Evolutionary conservation across 768 basidiomycete species (phyloP).

Genomic region (Termitomyces sp.): DNA sequence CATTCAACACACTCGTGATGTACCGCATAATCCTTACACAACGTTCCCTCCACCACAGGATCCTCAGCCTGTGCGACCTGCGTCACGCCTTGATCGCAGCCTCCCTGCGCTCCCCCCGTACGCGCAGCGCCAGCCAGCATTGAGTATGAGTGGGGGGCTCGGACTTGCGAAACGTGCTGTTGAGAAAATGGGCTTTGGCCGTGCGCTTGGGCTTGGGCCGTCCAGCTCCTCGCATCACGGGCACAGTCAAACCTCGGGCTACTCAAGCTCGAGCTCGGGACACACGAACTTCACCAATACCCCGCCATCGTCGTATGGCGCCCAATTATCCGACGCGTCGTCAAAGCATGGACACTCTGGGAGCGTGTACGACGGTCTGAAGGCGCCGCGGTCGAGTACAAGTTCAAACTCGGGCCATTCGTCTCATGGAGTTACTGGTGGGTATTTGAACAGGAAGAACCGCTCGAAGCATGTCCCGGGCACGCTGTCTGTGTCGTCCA

Average conservation of each 20-base stretch:
- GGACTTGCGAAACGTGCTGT: constrained; percentile 74
- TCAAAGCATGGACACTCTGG: constrained; percentile 11
- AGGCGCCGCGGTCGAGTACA: constrained; percentile 8
- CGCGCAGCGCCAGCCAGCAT: constrained; percentile 48
- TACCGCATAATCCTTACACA: constrained; percentile 11
- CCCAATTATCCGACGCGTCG: constrained; percentile 7
- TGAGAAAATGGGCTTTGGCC: constrained; percentile 56
- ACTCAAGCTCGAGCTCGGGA: constrained; percentile 28
- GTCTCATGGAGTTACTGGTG: constrained; percentile 1
- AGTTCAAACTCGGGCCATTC: constrained; percentile 14
- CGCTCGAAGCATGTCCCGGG: constrained; percentile 51
- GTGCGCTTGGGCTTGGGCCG: constrained; percentile 46
- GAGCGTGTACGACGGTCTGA: constrained; percentile 4
- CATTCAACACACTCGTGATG: constrained; percentile 3
- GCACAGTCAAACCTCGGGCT: constrained; percentile 24
- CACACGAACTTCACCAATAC: constrained; percentile 13
- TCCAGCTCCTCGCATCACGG: constrained; percentile 28
- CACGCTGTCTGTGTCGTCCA: constrained; percentile 54
- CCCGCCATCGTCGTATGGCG: constrained; percentile 30
- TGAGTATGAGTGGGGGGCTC: constrained; percentile 65
- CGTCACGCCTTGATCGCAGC: constrained; percentile 14
- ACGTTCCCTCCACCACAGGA: constrained; percentile 9
- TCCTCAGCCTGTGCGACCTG: constrained; percentile 6
- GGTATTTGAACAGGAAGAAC: constrained; percentile 17
- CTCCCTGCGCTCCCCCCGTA: constrained; percentile 15